phyloP scores from a whole-genome alignment of 345 rosid species.

The Acer saccharum region DNA sequence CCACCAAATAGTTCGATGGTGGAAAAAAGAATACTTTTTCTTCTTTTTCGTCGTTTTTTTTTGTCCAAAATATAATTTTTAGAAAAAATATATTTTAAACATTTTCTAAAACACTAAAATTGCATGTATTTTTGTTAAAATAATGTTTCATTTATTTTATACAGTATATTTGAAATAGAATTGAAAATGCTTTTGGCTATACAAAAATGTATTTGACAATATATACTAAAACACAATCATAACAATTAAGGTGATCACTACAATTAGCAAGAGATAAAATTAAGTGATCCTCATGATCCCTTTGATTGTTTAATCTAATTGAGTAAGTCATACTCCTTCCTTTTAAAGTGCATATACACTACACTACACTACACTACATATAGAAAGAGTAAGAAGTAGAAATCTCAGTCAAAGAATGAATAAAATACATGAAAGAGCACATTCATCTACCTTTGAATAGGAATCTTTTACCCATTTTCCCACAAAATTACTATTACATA shows the following conservation, averaged over 20 bases:
- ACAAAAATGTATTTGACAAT: too few relatives aligned
- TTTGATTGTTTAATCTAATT: conserved; percentile 13
- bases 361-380: not conserved
- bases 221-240: too few relatives aligned
- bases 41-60: too few relatives aligned
- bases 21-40: too few relatives aligned
- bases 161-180: too few relatives aligned
- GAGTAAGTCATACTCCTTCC: conserved; percentile 34
- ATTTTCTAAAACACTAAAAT: too few relatives aligned
- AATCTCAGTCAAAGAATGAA: not conserved
- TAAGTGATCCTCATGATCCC: not conserved
- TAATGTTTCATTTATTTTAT: not conserved
- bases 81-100: too few relatives aligned
- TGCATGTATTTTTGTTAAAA: not conserved
- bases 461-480: conserved; percentile 44
- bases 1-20: too few relatives aligned
- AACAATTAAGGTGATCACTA: too few relatives aligned
- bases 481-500: conserved; percentile 21
- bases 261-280: too few relatives aligned
- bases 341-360: not conserved
- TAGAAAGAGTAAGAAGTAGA: not conserved
- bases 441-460: conserved; percentile 21
- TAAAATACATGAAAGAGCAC: conserved; percentile 4
- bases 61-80: too few relatives aligned
- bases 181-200: not conserved